Evolutionary conservation across 2,329 filamentous ascomycete genomes (phyloP).

Genomic region (Chaetomiaceae sp.): DNA sequence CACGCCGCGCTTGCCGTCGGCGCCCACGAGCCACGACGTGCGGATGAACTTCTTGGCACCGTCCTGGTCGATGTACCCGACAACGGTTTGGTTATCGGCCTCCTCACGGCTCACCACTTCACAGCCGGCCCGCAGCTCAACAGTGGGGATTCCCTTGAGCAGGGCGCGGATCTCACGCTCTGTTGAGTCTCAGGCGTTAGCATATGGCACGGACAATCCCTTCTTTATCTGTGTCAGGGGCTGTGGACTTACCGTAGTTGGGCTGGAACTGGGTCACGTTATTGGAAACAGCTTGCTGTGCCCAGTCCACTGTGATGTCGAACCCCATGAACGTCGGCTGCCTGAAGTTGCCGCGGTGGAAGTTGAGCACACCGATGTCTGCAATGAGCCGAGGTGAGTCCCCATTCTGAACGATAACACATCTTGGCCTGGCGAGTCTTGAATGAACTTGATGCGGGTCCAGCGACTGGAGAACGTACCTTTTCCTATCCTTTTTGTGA

Average conservation of each 20-base stretch:
- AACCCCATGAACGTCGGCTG: not conserved
- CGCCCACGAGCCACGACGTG: not conserved
- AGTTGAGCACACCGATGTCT: not conserved
- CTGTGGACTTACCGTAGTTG: not conserved
- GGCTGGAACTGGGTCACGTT: not conserved
- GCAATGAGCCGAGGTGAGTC: too few species aligned
- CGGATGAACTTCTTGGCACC: not conserved
- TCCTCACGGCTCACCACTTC: not conserved
- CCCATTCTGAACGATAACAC: too few species aligned
- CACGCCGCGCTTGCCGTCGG: not conserved
- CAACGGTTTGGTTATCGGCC: not conserved
- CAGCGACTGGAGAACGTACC: not conserved
- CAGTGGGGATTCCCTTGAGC: not conserved
- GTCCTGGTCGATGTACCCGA: not conserved
- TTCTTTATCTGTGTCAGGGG: not conserved
- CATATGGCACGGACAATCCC: not conserved
- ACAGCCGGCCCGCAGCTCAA: not conserved
- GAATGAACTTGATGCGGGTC: not conserved
- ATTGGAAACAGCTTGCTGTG: not conserved
- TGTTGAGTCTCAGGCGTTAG: not conserved
- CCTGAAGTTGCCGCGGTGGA: not conserved
- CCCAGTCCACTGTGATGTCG: not conserved
- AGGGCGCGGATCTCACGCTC: not conserved
- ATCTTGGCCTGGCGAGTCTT: too few species aligned
- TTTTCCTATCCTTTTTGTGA: not conserved